Base-by-base conservation (phyloP, 2,329 filamentous ascomycete species). In the Ceratocystis papillata region DNA sequence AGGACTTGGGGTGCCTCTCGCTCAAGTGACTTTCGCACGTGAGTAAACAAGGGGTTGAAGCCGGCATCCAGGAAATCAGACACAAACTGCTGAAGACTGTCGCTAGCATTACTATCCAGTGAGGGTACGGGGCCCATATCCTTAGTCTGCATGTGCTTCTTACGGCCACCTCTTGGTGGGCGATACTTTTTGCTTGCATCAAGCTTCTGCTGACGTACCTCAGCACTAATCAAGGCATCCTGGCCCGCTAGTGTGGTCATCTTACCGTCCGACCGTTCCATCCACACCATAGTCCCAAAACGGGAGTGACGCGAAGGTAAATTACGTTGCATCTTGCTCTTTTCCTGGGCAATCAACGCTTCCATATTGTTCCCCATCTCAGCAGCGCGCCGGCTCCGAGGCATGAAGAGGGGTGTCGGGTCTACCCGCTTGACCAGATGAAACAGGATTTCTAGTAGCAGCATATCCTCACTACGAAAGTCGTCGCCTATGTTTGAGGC, bases 271-370 rank as follows among this genome's bases (percentile, higher is more conserved):
- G 91, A 88, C 66, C 92, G 81, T 77, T 96, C 90, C 46, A 99
- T 85, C 92, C 93, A 97, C 44, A 96, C 86, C 89, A 97, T 97
- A 10, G 92, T 96, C 2, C 94, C 94, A 72, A 97, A 99, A 44
- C 94, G 84, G 71, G 92, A 96, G 75, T 99, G 94, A 61, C 94
- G 81, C 2, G 90, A 92, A 0, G 92, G 89, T 2, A 88, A 89
- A 72, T 86, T 86, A 70, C 86, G 83, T 71, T 87, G 85, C 65
- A 90, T 80, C 85, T 96, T 89, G n/a, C 86, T 83, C 1, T 86
- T 86, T 75, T 99, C 94, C 72, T 94, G 90, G 65, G 83, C 84
- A 74, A 96, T 84, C 72, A 96, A 76, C 17, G 80, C 79, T 25
- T 85, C 83, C 8, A 97, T 80, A 72, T 96, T 90, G 67, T 88